Base-by-base conservation (phyloP, 257 asterid species). In the Solanum infundibuliforme region DNA sequence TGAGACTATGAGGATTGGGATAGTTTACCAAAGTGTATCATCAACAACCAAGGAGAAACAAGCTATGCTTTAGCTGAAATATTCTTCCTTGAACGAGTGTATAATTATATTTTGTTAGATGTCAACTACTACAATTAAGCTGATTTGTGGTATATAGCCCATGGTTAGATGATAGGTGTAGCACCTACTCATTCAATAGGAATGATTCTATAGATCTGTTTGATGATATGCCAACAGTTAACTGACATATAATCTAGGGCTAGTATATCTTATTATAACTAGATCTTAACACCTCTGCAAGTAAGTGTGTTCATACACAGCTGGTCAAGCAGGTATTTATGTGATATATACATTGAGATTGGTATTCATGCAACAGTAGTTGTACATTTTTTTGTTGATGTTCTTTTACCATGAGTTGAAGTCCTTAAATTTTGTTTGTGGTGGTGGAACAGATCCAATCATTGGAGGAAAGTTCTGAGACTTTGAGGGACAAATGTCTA, bases 391-490 rank as follows among this genome's bases (percentile, higher is more conserved):
- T 46, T 48, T 82, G 39, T 82, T 48, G 68, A 82, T 48, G 65
- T 82, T 48, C 69, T 29, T 82, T 82, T 82, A 29, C 68, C 69
- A 48, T 29, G 86, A 29, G 86, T 82, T 35, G 87, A 87, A 84
- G 87, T 90, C 83, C 83, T 60, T 88, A 87, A 77, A 66, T 66
- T 88, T 83, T 91, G 65, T 83, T 89, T 88, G 85, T 92, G 90
- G 82, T 86, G 76, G 88, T 88, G 73, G 90, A 77, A 91, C 98
- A 97, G 99, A 92, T 97, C 91, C 99, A 95, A 83, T 88, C 93
- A 90, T 88, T 95, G 98, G 99, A 97, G 92, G 99, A 97, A 90
- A 92, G 90, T 90, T 97, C 98, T 29, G 99, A 97, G 88, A 90
- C 89, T 82, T 79, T 97, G 89, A 92, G 97, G 87, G 99, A 95